Base-by-base conservation (phyloP, 768 basidiomycete species). In the Collybia mongolica region DNA sequence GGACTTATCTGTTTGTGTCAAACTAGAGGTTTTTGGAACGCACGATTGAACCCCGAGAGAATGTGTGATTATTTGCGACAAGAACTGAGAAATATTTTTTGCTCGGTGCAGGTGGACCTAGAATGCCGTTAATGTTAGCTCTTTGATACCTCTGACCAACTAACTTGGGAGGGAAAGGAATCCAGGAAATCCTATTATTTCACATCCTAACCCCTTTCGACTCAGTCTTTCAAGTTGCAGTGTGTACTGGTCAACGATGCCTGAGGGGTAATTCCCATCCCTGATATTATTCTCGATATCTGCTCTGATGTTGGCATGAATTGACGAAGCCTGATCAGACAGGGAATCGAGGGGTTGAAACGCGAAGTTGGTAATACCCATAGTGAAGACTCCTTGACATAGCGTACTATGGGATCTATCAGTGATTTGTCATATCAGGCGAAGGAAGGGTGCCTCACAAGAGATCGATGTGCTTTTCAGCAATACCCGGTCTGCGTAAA, bases 31-130 rank as follows among this genome's bases (percentile, higher is more conserved):
- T 32, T 22, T 18, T 12, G 26, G 20, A 7, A 65, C 74, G 35
- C 44, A 78, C 78, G 49, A 82, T 74, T 0, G 74, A 69, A 1
- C 81, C 80, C 11, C 79, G 63, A 8, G 75, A 77, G 53, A 79
- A 70, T 1, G 68, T 67, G 43, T 81, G 74, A 47, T 76, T 75
- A n/a, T 69, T 54, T 0, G 66, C 64, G 5, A 56, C 58, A 5
- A 66, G 42, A 14, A 80, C 38, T 0, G 73, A 70, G 19, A 75
- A 39, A 54, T 81, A 81, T 17, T 61, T 67, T 56, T 75, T 76
- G 1, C 71, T 72, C 0, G 67, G 54, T 48, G 65, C 66, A 0
- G 72, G 69, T 0, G 63, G 58, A 35, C 66, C 72, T 73, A 28
- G 7, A 40, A 35, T 23, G 26, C 22, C 19, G 48, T 0, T 39